A percentile compares a stretch with the other conserved stretches of the same genome.
Evolutionary conservation across 176 grass and related monocot genomes (phyloP).

Genomic region (Tillandsia leiboldiana): DNA sequence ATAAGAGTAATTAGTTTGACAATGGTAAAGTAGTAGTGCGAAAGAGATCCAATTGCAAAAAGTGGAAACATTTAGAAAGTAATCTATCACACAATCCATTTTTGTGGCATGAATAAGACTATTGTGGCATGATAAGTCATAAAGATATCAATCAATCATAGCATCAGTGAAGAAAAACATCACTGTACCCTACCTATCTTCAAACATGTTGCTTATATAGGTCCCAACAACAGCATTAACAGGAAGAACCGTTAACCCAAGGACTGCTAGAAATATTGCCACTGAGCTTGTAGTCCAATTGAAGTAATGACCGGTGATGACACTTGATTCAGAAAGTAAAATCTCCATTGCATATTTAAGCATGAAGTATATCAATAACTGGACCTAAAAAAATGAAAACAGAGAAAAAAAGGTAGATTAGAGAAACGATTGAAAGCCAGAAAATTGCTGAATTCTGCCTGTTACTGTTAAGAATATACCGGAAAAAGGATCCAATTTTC

Average conservation of each 20-base stretch:
- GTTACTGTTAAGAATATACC: neutral
- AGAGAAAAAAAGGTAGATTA: neutral
- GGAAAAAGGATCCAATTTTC: neutral
- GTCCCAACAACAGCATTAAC: slow-evolving; percentile 92
- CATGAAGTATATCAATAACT: slow-evolving; percentile 98
- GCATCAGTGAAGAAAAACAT: neutral
- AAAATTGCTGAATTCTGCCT: neutral
- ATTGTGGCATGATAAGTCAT: neutral
- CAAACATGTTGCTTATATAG: slow-evolving; percentile 97
- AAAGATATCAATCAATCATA: neutral
- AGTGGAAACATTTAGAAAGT: too few species aligned
- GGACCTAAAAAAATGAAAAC: slow-evolving; percentile 42
- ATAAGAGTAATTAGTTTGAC: too few species aligned
- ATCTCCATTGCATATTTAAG: slow-evolving; percentile 99
- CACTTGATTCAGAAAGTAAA: slow-evolving; percentile 93
- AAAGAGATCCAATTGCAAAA: too few species aligned
- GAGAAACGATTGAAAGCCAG: neutral
- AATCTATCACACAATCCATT: too few species aligned
- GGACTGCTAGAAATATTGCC: slow-evolving; percentile 84
- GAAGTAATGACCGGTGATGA: slow-evolving; percentile 86
- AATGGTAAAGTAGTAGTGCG: too few species aligned
- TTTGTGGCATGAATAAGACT: too few species aligned
- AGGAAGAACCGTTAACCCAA: slow-evolving; percentile 87
- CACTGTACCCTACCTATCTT: slow-evolving; percentile 64
- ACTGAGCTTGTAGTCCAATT: slow-evolving; percentile 84